Base-by-base conservation (phyloP, 345 rosid species). In the Linum lewisii region DNA sequence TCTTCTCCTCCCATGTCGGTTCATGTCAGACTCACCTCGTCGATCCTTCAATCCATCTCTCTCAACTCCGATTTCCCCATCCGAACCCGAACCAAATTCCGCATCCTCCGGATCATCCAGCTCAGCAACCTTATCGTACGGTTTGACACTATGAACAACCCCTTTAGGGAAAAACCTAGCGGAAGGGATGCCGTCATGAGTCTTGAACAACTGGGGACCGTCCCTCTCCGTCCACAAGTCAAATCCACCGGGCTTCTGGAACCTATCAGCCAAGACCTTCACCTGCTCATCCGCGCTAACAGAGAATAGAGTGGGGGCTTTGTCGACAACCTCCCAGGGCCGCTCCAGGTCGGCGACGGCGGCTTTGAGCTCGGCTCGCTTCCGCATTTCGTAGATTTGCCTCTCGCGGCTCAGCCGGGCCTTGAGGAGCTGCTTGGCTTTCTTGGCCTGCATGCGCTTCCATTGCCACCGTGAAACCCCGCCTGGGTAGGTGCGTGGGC, bases 401-500 rank as follows among this genome's bases (percentile, higher is more conserved):
- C 95, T 81, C 66, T 86, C 94, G 7, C 95, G 87, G 63, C 71
- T 60, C 63, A 93, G 70, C 1, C 97, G 67, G 5, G 94, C 97
- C 29, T 83, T 81, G 55, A 82, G 91, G 59, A 93, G 95, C 69
- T 86, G 95, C 49, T 85, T 86, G 63, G 83, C 84, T 68, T 92
- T 92, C 73, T 85, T 86, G 26, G 84, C 82, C 37, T 88, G 99
- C 97, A 89, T 86, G 15, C 94, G 81, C 70, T 83, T 93, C 97
- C 97, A 93, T 26, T 82, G 92, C 95, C 97, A 93, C 72, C 85
- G 87, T 7, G 94, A 83, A 0, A 89, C 88, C 0, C 97, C 95
- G 29, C 92, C 97, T 0, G 92, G 95, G 59, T 60, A 93, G 5
- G 95, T 93, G 37, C 94, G 69, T 21, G 94, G 97, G 49, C 89